Evolutionary conservation across 2,329 filamentous ascomycete genomes (phyloP), one percentile per base, ranked within the genome.

Genomic region (Dothiorella sarmentorum): DNA sequence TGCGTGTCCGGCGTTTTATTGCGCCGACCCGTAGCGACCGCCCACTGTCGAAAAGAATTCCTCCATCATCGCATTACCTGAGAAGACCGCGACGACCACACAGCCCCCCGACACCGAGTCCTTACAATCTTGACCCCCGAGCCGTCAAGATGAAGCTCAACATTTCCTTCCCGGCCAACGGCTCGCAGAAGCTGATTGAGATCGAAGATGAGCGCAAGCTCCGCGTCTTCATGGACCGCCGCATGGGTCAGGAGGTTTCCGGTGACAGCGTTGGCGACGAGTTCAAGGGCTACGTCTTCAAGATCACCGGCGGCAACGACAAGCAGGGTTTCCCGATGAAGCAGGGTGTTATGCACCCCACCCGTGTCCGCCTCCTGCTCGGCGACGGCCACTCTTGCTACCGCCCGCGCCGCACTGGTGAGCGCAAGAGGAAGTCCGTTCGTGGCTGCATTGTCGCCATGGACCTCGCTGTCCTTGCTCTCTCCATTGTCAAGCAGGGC

Each of bases 261-360:
- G 94, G 89, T 75, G 95, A 99, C 83, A 89, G 87, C 76, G 85
- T 99, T 75, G 94, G 94, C 75, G 92, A 97, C 77, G 94, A 99
- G 83, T 99, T 96, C 90, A 97, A 97, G 86, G 94, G 94, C 80
- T 99, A 99, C 85, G 88, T 99, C 84, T 91, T 99, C 88, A 89
- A 87, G 78, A 97, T 99, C 84, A 99, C 94, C 74, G 95, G 94
- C 76, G 94, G 95, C 78, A 99, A 99, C 89, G 94, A 99, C 90
- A 99, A 99, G 91, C 95, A 99, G 86, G 94, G 94, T 84, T 99
- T 99, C 87, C 94, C 94, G 72, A 99, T 99, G 94, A 99, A 99
- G 91, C 95, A 99, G 88, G 94, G 94, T 85, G 90, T 96, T 79
- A 93, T 99, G 86, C 90, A 96, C 80, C 92, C 94, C 73, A 94